These are phyloP conservation scores for Ophiostoma quercus DNA, from an alignment of 2,329 filamentous ascomycete genomes.

Conservation along the genomic window DNA sequence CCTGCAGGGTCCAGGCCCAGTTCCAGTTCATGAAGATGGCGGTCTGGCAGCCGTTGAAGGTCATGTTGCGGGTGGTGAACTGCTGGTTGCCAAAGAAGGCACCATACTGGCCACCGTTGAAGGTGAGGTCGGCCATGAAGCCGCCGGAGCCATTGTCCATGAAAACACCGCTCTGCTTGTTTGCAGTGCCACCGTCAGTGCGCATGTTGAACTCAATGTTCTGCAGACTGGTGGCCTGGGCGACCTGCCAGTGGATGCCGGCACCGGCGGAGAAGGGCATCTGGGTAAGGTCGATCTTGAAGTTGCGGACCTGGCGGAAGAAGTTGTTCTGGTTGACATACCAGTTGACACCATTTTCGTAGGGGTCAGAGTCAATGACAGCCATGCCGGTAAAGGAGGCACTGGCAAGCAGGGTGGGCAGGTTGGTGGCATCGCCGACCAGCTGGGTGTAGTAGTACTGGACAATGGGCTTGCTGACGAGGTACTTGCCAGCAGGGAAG, in stretches of 20 bases:
- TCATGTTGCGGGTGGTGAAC: slow-evolving; percentile 77
- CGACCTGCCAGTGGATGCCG: slow-evolving; percentile 80
- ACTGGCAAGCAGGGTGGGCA: slow-evolving; percentile 71
- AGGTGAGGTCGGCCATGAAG: slow-evolving; percentile 76
- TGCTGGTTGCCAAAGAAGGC: slow-evolving; percentile 82
- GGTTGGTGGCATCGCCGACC: slow-evolving; percentile 68
- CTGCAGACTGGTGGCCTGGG: slow-evolving; percentile 74
- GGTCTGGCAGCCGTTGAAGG: slow-evolving; percentile 75
- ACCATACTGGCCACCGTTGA: slow-evolving; percentile 75
- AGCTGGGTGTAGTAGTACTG: slow-evolving; percentile 93
- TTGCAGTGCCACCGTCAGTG: slow-evolving; percentile 56
- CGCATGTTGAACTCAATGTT: slow-evolving; percentile 79
- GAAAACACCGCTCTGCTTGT: slow-evolving; percentile 71
- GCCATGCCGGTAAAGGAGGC: slow-evolving; percentile 75
- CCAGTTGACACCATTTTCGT: slow-evolving; percentile 65
- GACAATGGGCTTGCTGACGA: slow-evolving; percentile 71
- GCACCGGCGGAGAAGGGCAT: slow-evolving; percentile 58
- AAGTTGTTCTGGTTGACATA: slow-evolving; percentile 81
- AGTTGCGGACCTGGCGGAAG: slow-evolving; percentile 77
- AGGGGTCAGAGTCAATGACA: slow-evolving; percentile 83
- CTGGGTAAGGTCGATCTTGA: slow-evolving; percentile 68
- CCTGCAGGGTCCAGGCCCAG: slow-evolving; percentile 81
- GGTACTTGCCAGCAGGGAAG: slow-evolving; percentile 83
- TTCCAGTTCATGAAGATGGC: slow-evolving; percentile 90
- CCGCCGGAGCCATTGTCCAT: slow-evolving; percentile 82